Percentiles rank a stretch among this genome's conserved stretches.
Conservation (phyloP, 2,329 filamentous ascomycete genomes). For the Aspergillus sp. region DNA sequence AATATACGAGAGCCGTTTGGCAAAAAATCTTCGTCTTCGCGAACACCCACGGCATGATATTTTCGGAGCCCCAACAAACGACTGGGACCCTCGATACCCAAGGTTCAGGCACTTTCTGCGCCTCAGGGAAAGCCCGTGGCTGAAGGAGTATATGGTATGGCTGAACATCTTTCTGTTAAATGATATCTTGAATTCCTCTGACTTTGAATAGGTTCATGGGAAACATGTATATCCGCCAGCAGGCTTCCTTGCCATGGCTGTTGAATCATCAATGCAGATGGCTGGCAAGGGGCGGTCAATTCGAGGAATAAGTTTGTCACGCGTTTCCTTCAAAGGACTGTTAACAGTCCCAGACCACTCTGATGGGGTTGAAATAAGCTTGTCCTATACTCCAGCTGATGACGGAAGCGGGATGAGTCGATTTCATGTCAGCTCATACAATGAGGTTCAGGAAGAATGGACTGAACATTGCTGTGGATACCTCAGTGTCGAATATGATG, state of each 20-base stretch:
- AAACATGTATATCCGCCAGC: slow-evolving; percentile 27
- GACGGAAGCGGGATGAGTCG: slow-evolving; percentile 25
- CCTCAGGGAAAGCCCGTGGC: slow-evolving; percentile 30
- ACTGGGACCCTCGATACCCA: slow-evolving; percentile 26
- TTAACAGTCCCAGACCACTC: slow-evolving; percentile 30
- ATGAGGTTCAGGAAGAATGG: slow-evolving; percentile 28
- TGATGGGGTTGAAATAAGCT: slow-evolving; percentile 29
- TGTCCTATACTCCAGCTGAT: slow-evolving; percentile 25
- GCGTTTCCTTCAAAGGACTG: slow-evolving; percentile 28
- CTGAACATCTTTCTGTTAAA: too few relatives aligned
- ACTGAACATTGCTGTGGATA: slow-evolving; percentile 35
- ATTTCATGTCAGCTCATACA: slow-evolving; percentile 33
- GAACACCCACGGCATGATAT: slow-evolving; percentile 29
- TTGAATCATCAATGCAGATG: slow-evolving; percentile 28
- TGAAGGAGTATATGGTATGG: slow-evolving; percentile 28
- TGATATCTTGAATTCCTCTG: not conserved
- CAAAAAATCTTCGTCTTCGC: slow-evolving; percentile 24
- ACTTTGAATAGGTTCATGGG: slow-evolving; percentile 15
- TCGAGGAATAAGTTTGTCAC: slow-evolving; percentile 18
- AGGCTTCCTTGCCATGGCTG: slow-evolving; percentile 29
- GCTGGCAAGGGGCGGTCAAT: slow-evolving; percentile 7
- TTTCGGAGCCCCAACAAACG: slow-evolving; percentile 28
- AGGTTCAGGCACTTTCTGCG: slow-evolving; percentile 31
- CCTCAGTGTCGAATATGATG: slow-evolving; percentile 25
- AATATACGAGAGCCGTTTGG: slow-evolving; percentile 28